Evolutionary conservation across 2,329 filamentous ascomycete species (phyloP), one percentile per base, ranked within the genome.

Genomic region (Arthroderma sp.): DNA sequence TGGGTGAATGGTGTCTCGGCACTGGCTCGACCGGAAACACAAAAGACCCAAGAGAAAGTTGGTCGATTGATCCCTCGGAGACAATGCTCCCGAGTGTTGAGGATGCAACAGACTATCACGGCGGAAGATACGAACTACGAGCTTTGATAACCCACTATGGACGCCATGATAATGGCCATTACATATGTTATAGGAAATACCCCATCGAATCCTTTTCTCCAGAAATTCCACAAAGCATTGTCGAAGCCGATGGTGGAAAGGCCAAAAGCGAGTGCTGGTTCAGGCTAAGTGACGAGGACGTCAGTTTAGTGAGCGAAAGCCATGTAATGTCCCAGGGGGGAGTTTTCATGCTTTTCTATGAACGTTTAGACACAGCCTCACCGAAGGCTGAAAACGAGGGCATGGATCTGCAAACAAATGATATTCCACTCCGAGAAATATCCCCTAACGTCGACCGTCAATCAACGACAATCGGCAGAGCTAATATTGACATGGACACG

Each of bases 261-360:
- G 58, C 63, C 32, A 58, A 53, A 28, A 53, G 68, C 9, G 68
- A 74, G 51, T 74, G 77, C 47, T 96, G 91, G 91, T 98, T 86
- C 81, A 74, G 84, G 10, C 71, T 96, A 29, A 96, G 89, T 60
- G 89, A 96, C 55, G 85, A 94, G 48, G 80, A 83, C 50, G 88
- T 96, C 5, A 77, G 72, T 49, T 72, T 76, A 51, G 82, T 88
- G 27, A 75, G 75, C 15, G 85, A 94, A 59, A 73, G 80, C 7
- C 73, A 75, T 29, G 84, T 94, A 0, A 67, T 91, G 42, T 73
- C 71, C 2, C 81, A 94, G 53, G 80, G 80, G 0, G 86, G 85
- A 1, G 89, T 88, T 0, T 96, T 96, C 59, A 96, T 98, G 89
- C 73, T 96, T 1, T 96, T 96, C 61, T 98, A 96, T 61, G 89